Evolutionary conservation across 2,329 filamentous ascomycete genomes (phyloP).

Genomic region (Gnomoniopsis smithogilvyi): DNA sequence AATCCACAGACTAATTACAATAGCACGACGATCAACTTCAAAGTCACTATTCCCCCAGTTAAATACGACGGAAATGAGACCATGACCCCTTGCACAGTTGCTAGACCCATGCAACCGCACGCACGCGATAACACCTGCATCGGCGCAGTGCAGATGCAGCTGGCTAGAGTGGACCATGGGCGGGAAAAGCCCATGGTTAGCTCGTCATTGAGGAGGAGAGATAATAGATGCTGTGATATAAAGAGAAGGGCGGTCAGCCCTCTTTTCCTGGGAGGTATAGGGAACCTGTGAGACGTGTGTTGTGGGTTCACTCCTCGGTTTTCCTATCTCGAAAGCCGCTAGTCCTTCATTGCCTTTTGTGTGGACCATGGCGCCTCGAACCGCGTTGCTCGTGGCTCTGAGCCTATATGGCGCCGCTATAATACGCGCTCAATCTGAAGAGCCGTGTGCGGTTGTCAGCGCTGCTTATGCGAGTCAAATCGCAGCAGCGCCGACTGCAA

Average conservation of each 20-base stretch:
- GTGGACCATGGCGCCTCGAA: neutral
- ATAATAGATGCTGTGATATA: neutral
- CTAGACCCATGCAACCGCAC: neutral
- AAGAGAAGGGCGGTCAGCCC: neutral
- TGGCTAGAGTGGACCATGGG: neutral
- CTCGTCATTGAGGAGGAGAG: neutral
- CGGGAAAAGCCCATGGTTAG: neutral
- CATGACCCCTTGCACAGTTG: too few species aligned
- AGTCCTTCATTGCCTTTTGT: neutral
- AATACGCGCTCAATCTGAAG: neutral
- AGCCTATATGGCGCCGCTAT: constrained; percentile 3
- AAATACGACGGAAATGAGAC: too few species aligned
- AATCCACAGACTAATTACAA: too few species aligned
- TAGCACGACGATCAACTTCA: too few species aligned
- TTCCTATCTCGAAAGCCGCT: neutral
- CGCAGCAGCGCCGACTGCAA: constrained; percentile 19
- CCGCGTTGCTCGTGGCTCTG: constrained; percentile 1
- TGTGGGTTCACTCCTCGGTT: neutral
- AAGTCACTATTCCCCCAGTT: too few species aligned
- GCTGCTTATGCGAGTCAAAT: constrained; percentile 11
- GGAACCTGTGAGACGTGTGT: neutral
- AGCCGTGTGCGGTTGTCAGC: constrained; percentile 14
- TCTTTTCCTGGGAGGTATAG: neutral
- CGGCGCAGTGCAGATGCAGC: neutral
- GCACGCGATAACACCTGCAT: neutral